Conservation (phyloP, 495 filamentous ascomycete species). For the Penicillium cosmopolitanum region DNA sequence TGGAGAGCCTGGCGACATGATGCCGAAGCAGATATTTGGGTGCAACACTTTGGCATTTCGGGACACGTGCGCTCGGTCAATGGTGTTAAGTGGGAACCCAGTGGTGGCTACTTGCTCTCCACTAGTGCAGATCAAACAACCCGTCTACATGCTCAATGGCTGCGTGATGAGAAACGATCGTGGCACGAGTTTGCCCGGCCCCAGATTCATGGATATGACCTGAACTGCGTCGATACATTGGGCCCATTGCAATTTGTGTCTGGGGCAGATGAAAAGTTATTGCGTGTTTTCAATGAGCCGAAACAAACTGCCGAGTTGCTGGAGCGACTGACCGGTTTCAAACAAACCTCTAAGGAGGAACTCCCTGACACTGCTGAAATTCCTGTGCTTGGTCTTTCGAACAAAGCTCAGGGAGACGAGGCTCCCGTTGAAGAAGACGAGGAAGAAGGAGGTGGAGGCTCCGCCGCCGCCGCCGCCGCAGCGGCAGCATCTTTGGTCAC, state of each 20-base stretch:
- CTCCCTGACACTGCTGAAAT: conserved; percentile 89
- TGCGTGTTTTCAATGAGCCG: conserved; percentile 93
- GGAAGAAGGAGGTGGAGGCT: conserved; percentile 27
- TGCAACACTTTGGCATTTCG: conserved; percentile 73
- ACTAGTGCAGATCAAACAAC: conserved; percentile 94
- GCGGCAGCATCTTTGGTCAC: conserved; percentile 42
- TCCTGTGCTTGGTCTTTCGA: conserved; percentile 92
- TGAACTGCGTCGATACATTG: conserved; percentile 88
- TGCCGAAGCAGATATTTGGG: conserved; percentile 64
- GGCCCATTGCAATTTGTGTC: conserved; percentile 77
- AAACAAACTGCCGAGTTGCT: conserved; percentile 79
- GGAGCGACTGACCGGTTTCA: conserved; percentile 65
- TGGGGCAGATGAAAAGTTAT: conserved; percentile 96
- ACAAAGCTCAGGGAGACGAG: conserved; percentile 78
- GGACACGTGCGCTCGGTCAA: conserved; percentile 83
- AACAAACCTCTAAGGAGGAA: conserved; percentile 40
- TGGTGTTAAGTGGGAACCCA: conserved; percentile 80
- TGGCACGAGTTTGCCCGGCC: conserved; percentile 98
- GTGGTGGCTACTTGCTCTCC: conserved; percentile 83
- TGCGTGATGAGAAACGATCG: conserved; percentile 51
- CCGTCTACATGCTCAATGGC: conserved; percentile 88
- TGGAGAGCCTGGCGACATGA: conserved; percentile 82
- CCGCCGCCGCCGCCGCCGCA: conserved; percentile 27
- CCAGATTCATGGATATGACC: conserved; percentile 97
- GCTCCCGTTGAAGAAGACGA: conserved; percentile 50